phyloP scores from a whole-genome alignment of 169 alveolate genomes.

The Cryptosporidium sp. region DNA sequence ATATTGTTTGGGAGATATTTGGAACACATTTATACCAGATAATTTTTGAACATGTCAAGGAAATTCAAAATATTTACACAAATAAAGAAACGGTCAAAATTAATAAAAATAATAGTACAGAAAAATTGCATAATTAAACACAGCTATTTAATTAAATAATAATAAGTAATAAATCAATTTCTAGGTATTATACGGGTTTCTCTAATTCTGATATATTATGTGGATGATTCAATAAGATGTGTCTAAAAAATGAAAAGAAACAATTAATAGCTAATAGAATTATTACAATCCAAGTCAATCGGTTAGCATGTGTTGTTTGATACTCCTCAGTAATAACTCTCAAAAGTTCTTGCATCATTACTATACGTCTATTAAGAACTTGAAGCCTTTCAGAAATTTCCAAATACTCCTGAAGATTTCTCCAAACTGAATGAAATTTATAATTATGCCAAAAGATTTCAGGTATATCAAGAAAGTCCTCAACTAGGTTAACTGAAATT shows the following conservation, averaged over 20 bases:
- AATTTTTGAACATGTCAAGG: conserved; percentile 18
- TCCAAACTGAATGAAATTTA: conserved; percentile 59
- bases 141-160: too few relatives aligned
- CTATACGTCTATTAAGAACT: conserved; percentile 53
- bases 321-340: conserved; percentile 66
- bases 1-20: conserved; percentile 41
- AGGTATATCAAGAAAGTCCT: conserved; percentile 82
- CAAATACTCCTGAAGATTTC: conserved; percentile 41
- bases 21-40: conserved; percentile 44
- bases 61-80: not conserved
- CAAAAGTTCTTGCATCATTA: conserved; percentile 69
- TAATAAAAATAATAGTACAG: not conserved
- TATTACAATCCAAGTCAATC: conserved; percentile 70
- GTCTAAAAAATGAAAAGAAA: conserved; percentile 18
- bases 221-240: conserved; percentile 5
- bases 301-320: conserved; percentile 61
- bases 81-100: not conserved
- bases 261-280: conserved; percentile 34
- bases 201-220: not conserved
- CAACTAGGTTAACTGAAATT: conserved; percentile 80
- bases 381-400: conserved; percentile 58
- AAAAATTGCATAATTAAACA: not conserved
- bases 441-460: conserved; percentile 81
- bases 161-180: not conserved
- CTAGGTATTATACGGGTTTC: not conserved